phyloP scores from a whole-genome alignment of 805 yeast genomes.

The Candida ulmi region DNA sequence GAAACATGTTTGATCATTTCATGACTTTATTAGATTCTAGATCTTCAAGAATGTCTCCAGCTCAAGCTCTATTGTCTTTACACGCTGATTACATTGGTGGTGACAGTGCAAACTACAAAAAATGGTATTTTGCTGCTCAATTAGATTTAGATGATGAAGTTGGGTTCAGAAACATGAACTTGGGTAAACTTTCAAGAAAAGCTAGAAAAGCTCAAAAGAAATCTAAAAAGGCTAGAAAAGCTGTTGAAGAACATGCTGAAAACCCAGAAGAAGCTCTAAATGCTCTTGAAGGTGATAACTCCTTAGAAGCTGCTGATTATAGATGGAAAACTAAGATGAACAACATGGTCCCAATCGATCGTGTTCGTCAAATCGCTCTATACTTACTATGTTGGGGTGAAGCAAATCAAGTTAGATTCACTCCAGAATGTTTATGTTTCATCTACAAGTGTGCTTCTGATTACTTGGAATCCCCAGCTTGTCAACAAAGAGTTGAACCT shows the following conservation, averaged over 20 bases:
- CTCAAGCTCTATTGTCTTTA: slow-evolving; percentile 74
- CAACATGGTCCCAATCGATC: slow-evolving; percentile 62
- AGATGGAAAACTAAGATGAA: slow-evolving; percentile 86
- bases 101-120: slow-evolving; percentile 77
- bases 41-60: slow-evolving; percentile 85
- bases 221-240: slow-evolving; percentile 70
- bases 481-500: slow-evolving; percentile 81
- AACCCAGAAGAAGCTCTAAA: slow-evolving; percentile 52
- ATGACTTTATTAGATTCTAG: slow-evolving; percentile 81
- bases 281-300: slow-evolving; percentile 77
- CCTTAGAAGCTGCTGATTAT: slow-evolving; percentile 74
- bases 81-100: slow-evolving; percentile 90
- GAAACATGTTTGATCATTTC: slow-evolving; percentile 85
- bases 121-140: slow-evolving; percentile 88
- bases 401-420: slow-evolving; percentile 91
- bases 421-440: slow-evolving; percentile 85
- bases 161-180: slow-evolving; percentile 75
- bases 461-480: slow-evolving; percentile 80
- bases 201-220: slow-evolving; percentile 78
- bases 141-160: slow-evolving; percentile 79
- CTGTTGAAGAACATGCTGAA: slow-evolving; percentile 61
- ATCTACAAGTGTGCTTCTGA: slow-evolving; percentile 93
- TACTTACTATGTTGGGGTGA: slow-evolving; percentile 84
- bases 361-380: slow-evolving; percentile 73
- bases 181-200: slow-evolving; percentile 72